phyloP scores from a whole-genome alignment of 2,329 filamentous ascomycete genomes.

The Hansfordia pulvinata region DNA sequence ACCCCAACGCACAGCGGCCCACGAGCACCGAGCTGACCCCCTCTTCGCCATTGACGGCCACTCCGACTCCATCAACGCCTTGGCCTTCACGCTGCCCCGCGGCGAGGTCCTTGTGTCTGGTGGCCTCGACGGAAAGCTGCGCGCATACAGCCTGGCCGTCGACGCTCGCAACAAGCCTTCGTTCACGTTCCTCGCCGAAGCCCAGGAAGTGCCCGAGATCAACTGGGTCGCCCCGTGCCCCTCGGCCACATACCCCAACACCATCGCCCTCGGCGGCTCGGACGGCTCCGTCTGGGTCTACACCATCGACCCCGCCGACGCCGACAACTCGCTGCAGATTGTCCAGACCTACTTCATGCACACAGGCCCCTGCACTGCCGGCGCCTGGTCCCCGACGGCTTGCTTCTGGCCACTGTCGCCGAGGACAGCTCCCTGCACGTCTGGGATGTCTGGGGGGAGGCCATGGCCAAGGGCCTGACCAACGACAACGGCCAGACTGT shows the following conservation, averaged over 20 bases:
- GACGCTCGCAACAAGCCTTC: constrained; percentile 30
- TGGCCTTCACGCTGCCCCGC: constrained; percentile 69
- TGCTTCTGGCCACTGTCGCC: constrained; percentile 72
- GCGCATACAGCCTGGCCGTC: constrained; percentile 47
- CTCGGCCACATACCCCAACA: constrained; percentile 56
- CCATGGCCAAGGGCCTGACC: constrained; percentile 41
- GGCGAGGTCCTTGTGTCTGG: constrained; percentile 80
- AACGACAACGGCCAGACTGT: constrained; percentile 48
- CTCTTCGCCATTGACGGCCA: constrained; percentile 77
- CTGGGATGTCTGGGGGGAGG: constrained; percentile 80
- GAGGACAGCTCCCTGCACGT: constrained; percentile 85
- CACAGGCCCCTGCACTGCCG: constrained; percentile 74
- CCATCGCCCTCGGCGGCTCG: constrained; percentile 73
- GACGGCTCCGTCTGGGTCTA: constrained; percentile 97
- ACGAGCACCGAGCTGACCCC: constrained; percentile 44
- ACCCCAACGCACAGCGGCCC: constrained; percentile 41
- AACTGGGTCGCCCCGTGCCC: constrained; percentile 81
- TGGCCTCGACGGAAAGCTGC: constrained; percentile 73
- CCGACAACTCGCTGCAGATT: constrained; percentile 54
- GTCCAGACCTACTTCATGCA: constrained; percentile 89
- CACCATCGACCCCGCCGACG: constrained; percentile 57
- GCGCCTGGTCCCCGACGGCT: constrained; percentile 85
- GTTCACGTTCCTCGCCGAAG: constrained; percentile 56
- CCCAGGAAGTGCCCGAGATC: constrained; percentile 86
- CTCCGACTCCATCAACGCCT: constrained; percentile 77